These are phyloP conservation scores for Alternaria viburni DNA, from an alignment of 2,329 filamentous ascomycete genomes.

Conservation along the genomic window DNA sequence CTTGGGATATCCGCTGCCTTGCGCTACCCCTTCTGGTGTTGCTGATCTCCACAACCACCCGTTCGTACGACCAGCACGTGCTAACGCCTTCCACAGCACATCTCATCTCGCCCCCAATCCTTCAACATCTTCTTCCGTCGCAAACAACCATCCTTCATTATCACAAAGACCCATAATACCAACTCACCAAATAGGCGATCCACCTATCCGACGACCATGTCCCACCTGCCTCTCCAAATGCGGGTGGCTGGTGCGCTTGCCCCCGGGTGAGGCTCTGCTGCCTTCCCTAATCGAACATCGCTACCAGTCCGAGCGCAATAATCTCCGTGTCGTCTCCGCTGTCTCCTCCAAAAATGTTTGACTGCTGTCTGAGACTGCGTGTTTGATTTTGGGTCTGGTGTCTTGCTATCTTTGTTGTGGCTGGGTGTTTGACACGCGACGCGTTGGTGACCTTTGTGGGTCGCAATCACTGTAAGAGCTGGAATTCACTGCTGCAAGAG, in stretches of 20 bases:
- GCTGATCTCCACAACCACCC: not conserved
- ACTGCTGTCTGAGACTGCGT: not conserved
- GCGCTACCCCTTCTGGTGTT: too few species aligned
- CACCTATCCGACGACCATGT: not conserved
- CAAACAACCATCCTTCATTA: not conserved
- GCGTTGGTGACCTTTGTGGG: not conserved
- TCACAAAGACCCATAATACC: not conserved
- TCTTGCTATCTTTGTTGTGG: not conserved
- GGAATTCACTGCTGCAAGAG: not conserved
- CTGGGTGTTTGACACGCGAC: not conserved
- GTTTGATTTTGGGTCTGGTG: not conserved
- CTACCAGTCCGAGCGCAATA: not conserved
- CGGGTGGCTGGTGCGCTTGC: not conserved
- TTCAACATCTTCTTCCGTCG: not conserved
- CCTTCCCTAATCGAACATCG: not conserved
- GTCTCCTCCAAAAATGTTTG: too few species aligned
- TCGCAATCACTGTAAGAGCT: not conserved
- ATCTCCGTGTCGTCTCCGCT: not conserved
- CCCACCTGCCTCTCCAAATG: not conserved
- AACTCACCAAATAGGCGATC: not conserved
- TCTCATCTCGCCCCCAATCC: too few species aligned
- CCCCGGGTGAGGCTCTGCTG: not conserved
- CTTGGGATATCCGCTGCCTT: too few species aligned
- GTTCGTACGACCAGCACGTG: not conserved
- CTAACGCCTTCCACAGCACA: not conserved